Conservation (phyloP, 441 rosid species). For the California macrophylla region DNA sequence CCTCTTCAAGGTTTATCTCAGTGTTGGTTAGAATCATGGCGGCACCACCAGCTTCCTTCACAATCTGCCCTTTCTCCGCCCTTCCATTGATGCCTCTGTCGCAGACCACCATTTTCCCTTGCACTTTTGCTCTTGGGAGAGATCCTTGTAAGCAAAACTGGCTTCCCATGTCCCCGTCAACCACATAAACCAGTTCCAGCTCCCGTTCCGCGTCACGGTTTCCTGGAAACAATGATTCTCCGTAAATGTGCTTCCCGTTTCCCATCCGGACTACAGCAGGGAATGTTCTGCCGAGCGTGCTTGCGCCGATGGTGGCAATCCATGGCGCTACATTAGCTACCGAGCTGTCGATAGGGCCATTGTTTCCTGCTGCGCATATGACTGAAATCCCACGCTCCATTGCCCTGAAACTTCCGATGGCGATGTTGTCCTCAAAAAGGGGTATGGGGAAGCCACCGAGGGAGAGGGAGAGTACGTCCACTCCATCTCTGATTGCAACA, state of each 20-base stretch:
- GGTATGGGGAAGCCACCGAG: conserved; percentile 61
- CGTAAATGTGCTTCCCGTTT: conserved; percentile 36
- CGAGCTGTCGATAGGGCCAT: conserved; percentile 46
- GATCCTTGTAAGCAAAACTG: conserved; percentile 55
- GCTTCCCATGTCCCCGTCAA: conserved; percentile 38
- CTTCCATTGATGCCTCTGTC: conserved; percentile 61
- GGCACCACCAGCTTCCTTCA: conserved; percentile 62
- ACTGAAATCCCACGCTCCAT: conserved; percentile 51
- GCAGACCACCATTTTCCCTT: conserved; percentile 56
- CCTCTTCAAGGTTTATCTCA: conserved; percentile 52
- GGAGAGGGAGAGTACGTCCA: conserved; percentile 58
- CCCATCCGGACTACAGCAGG: conserved; percentile 46
- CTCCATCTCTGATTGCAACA: conserved; percentile 50
- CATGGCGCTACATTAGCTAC: conserved; percentile 69
- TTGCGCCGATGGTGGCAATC: conserved; percentile 53
- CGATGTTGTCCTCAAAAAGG: conserved; percentile 47
- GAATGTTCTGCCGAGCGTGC: conserved; percentile 52
- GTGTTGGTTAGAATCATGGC: conserved; percentile 60
- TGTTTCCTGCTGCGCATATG: conserved; percentile 57
- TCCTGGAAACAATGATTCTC: conserved; percentile 50
- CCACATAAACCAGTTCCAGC: conserved; percentile 39
- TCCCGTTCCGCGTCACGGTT: conserved; percentile 32
- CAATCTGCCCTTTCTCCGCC: conserved; percentile 49
- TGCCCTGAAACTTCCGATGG: conserved; percentile 58
- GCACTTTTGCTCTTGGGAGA: conserved; percentile 37